These are phyloP conservation scores for Cystofilobasidium macerans DNA, from an alignment of 768 basidiomycete genomes.

Conservation along the genomic window DNA sequence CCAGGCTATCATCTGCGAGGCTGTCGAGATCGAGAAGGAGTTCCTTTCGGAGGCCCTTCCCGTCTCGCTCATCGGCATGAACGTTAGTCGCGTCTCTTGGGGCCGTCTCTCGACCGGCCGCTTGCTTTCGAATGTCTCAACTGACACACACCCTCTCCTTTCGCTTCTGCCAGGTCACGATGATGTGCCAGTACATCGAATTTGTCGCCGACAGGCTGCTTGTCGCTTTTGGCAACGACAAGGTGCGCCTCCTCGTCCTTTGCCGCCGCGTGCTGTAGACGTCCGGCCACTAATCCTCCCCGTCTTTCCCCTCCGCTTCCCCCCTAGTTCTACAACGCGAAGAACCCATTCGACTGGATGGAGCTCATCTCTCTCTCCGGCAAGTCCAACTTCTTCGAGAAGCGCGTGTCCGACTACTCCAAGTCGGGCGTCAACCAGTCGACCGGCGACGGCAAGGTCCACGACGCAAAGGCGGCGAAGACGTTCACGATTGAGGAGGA, in stretches of 20 bases:
- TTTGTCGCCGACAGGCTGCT: constrained; percentile 31
- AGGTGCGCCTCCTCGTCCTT: no score
- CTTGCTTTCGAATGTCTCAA: no score
- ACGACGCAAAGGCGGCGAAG: constrained; percentile 25
- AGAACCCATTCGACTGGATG: constrained; percentile 56
- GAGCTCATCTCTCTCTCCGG: constrained; percentile 78
- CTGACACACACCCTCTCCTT: not conserved
- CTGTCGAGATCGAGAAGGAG: constrained; percentile 75
- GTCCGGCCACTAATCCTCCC: constrained; percentile 80
- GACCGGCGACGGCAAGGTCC: constrained; percentile 22
- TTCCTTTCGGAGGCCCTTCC: constrained; percentile 67
- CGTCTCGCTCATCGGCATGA: constrained; percentile 59
- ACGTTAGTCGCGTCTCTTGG: not conserved
- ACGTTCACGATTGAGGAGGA: constrained; percentile 27
- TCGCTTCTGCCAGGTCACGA: constrained; percentile 36
- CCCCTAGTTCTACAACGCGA: constrained; percentile 58
- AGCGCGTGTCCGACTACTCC: constrained; percentile 21
- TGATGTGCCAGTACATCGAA: constrained; percentile 64
- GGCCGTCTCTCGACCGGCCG: no score
- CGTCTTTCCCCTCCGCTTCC: constrained; percentile 67
- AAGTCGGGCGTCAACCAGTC: constrained; percentile 28
- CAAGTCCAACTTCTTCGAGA: constrained; percentile 87
- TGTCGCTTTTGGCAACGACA: constrained; percentile 7
- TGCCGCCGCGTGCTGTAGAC: no score
- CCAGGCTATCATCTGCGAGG: constrained; percentile 60